These are phyloP conservation scores for Magnolia sinica DNA, from an alignment of 164 flowering plant genomes.

Conservation along the genomic window DNA sequence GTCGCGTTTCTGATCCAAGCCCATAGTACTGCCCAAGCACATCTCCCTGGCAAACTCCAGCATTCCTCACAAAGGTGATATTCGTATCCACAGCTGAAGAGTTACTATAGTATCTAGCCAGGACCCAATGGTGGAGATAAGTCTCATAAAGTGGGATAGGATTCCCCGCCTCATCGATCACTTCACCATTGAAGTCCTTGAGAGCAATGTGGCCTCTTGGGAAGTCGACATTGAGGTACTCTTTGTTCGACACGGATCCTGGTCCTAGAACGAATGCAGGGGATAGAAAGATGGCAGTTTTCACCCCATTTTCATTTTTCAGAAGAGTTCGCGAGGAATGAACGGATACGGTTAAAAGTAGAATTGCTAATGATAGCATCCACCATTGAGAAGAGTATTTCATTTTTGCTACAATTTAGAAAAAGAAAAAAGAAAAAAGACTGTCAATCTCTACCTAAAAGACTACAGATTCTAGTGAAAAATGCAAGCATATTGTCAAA, in stretches of 20 bases:
- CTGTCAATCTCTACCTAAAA: too few species aligned
- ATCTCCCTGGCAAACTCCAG: conserved; percentile 52
- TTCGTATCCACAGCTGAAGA: not conserved
- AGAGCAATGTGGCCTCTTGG: conserved; percentile 88
- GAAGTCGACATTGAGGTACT: conserved; percentile 53
- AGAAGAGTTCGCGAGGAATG: conserved; percentile 23
- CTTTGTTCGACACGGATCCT: conserved; percentile 65
- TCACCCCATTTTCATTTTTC: conserved; percentile 28
- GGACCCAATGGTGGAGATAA: conserved; percentile 90
- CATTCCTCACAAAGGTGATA: conserved; percentile 31
- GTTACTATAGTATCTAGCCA: conserved; percentile 43
- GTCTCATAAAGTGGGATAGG: conserved; percentile 89
- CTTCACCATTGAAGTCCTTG: conserved; percentile 74
- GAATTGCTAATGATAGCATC: conserved; percentile 17
- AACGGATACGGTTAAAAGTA: conserved; percentile 16
- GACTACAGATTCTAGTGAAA: too few species aligned
- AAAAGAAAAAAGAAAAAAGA: not conserved
- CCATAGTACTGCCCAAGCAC: conserved; percentile 65
- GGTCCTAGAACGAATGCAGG: conserved; percentile 57
- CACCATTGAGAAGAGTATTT: not conserved
- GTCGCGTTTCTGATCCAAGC: conserved; percentile 79
- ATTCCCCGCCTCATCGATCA: conserved; percentile 73
- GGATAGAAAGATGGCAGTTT: conserved; percentile 53
- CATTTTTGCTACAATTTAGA: conserved; percentile 19
- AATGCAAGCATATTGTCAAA: too few species aligned